Conservation (phyloP, 345 rosid genomes). For the Brassica juncea region DNA sequence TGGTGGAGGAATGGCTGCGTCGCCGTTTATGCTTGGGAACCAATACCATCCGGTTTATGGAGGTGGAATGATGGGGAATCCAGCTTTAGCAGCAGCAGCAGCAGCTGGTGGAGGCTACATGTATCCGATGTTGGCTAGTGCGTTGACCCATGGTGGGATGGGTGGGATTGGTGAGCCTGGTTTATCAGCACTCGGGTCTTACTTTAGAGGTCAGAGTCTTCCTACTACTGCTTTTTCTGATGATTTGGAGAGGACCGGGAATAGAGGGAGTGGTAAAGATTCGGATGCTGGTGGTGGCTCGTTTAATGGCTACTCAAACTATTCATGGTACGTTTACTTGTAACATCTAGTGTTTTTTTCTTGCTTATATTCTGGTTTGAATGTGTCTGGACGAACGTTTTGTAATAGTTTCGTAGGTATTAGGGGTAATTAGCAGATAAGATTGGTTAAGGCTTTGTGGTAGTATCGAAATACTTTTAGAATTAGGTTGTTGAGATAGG, state of each 20-base stretch:
- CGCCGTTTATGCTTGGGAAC: slow-evolving; percentile 38
- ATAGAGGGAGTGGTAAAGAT: slow-evolving; percentile 38
- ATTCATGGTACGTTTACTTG: slow-evolving; percentile 53
- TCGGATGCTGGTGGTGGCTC: slow-evolving; percentile 42
- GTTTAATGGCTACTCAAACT: slow-evolving; percentile 44
- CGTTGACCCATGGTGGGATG: slow-evolving; percentile 40
- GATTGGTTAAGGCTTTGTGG: not conserved
- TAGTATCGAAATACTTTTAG: not conserved
- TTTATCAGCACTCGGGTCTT: slow-evolving; percentile 35
- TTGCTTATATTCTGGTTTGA: too few relatives aligned
- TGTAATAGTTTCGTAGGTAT: not conserved
- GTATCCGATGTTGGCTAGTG: slow-evolving; percentile 47
- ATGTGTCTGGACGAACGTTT: too few relatives aligned
- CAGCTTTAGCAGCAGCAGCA: slow-evolving; percentile 29
- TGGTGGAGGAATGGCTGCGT: slow-evolving; percentile 38
- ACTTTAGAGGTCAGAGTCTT: slow-evolving; percentile 42
- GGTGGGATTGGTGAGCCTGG: slow-evolving; percentile 35
- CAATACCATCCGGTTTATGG: slow-evolving; percentile 52
- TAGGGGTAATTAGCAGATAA: not conserved
- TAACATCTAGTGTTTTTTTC: not conserved
- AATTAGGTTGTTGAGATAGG: slow-evolving; percentile 4
- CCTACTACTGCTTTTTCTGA: slow-evolving; percentile 41
- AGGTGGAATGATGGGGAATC: slow-evolving; percentile 48
- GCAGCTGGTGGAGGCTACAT: slow-evolving; percentile 35
- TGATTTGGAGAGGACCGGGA: slow-evolving; percentile 37